Base-by-base conservation (phyloP, 2,329 filamentous ascomycete species). In the Didymella keratinophila region DNA sequence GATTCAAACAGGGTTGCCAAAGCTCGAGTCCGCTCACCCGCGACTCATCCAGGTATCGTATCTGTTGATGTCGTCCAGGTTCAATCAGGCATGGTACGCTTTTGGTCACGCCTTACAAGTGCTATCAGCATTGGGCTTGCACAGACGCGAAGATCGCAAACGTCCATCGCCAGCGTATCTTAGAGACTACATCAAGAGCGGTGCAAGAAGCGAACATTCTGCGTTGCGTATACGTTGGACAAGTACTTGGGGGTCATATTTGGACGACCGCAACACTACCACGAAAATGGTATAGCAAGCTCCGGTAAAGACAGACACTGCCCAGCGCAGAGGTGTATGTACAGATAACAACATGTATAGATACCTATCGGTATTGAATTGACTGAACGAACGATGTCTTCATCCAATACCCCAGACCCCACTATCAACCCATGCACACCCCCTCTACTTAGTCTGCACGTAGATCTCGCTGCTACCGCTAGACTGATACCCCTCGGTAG, bases 171-270 rank as follows among this genome's bases (percentile, higher is more conserved):
- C 50, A 18, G 36, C 45, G 6, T 27, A 61, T 3, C 62, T 52
- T 27, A 69, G 28, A 34, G 77, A 84, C 50, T 82, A 81, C 37
- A 79, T 82, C n/a, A 78, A 1, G 71, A 72, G 0, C 84, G 88
- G 56, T 83, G 84, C 34, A 80, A 82, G 0, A 85, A 83, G 53
- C 77, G 86, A 10, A 83, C 86, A 0, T 88, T 89, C 41, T 88
- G 86, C 86, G 83, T 82, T 2, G 82, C 84, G 0, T 88, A 88
- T 63, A 84, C 82, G 0, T 72, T 88, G 2, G 86, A 89, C 67
- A 86, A 84, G 37, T 87, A 88, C 55, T 72, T 89, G 0, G 83
- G 84, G 16, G 82, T 86, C 6, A 82, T 87, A 12, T 83, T 87
- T 50, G 86, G 86, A 0, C 78, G 86, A 1, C 86, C 86, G 1